Percentiles rank a stretch among this genome's conserved stretches.
These are phyloP conservation scores for Rhodotorula sp. DNA, from an alignment of 1,284 basidiomycete genomes.

Conservation along the genomic window DNA sequence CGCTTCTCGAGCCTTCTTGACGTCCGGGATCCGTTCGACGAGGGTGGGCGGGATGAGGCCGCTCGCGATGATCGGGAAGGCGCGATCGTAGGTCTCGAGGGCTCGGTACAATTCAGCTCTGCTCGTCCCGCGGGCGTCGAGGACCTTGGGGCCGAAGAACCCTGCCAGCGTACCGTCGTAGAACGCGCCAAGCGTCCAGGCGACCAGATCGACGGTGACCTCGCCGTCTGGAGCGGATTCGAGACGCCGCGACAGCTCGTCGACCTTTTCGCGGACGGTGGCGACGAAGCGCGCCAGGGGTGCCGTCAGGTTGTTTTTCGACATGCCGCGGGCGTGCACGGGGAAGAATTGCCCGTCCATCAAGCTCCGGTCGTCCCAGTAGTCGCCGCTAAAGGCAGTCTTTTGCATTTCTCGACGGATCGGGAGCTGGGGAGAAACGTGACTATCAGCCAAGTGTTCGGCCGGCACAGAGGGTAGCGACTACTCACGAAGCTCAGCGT, in stretches of 20 bases:
- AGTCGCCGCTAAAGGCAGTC: constrained; percentile 22
- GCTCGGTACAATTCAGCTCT: constrained; percentile 7
- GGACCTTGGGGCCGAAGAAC: constrained; percentile 27
- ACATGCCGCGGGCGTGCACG: constrained; percentile 27
- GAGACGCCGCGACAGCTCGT: constrained; percentile 7
- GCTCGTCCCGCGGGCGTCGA: constrained; percentile 9
- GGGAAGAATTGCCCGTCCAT: constrained; percentile 34
- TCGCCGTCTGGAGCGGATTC: constrained; percentile 5
- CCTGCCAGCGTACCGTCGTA: constrained; percentile 26
- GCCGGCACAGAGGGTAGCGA: neutral
- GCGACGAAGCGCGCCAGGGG: constrained; percentile 27
- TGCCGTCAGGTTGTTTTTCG: constrained; percentile 16
- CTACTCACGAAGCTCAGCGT: constrained; percentile 34
- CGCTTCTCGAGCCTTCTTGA: constrained; percentile 28
- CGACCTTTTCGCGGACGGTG: constrained; percentile 6
- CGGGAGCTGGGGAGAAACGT: constrained; percentile 7
- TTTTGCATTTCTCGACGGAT: constrained; percentile 36
- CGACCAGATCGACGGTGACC: constrained; percentile 16
- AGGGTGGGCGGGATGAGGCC: constrained; percentile 36
- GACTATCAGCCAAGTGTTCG: neutral
- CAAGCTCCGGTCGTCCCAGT: constrained; percentile 4
- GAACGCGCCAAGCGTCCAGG: constrained; percentile 25
- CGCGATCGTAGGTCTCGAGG: constrained; percentile 47
- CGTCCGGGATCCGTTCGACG: constrained; percentile 26
- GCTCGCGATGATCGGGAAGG: constrained; percentile 46